phyloP scores from a whole-genome alignment of 352 stramenopile species.

The Lagenidium giganteum region DNA sequence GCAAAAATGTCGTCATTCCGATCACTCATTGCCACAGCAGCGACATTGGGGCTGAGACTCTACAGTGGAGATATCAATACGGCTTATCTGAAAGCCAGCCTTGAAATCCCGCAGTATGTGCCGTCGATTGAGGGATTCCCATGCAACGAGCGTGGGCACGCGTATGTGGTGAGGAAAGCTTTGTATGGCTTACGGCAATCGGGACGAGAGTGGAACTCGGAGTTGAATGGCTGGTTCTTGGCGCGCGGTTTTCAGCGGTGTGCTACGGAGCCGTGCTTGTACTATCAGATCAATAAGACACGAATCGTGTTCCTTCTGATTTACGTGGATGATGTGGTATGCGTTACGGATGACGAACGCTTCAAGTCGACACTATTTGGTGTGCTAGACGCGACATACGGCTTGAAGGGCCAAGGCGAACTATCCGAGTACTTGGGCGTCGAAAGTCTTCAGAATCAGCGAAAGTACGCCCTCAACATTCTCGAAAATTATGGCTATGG shows the following conservation, averaged over 20 bases:
- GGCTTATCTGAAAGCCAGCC: slow-evolving; percentile 5
- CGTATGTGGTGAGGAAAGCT: slow-evolving; percentile 1
- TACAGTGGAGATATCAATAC: slow-evolving; percentile 11
- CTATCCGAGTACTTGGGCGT: slow-evolving; percentile 2
- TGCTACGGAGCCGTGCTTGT: slow-evolving; percentile 2
- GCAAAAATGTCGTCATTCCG: slow-evolving; percentile 3
- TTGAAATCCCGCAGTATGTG: slow-evolving; percentile 5
- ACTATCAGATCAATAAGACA: neutral
- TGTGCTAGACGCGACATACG: neutral
- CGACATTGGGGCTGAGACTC: neutral
- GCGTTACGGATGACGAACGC: neutral
- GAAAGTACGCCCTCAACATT: slow-evolving; percentile 6
- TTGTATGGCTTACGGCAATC: slow-evolving; percentile 8
- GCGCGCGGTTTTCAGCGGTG: neutral
- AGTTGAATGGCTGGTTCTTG: slow-evolving; percentile 4
- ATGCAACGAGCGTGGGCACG: neutral
- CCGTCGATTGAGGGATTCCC: slow-evolving; percentile 1
- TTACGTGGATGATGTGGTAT: slow-evolving; percentile 6
- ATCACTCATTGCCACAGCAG: neutral
- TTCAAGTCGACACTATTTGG: slow-evolving; percentile 1
- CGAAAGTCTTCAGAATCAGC: neutral
- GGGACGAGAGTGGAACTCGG: slow-evolving; percentile 2
- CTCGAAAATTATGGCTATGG: neutral
- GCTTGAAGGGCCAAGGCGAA: slow-evolving; percentile 10
- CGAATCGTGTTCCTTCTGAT: slow-evolving; percentile 2